Evolutionary conservation across 495 filamentous ascomycete species (phyloP).

Genomic region (Hapsidospora chrysogenum): DNA sequence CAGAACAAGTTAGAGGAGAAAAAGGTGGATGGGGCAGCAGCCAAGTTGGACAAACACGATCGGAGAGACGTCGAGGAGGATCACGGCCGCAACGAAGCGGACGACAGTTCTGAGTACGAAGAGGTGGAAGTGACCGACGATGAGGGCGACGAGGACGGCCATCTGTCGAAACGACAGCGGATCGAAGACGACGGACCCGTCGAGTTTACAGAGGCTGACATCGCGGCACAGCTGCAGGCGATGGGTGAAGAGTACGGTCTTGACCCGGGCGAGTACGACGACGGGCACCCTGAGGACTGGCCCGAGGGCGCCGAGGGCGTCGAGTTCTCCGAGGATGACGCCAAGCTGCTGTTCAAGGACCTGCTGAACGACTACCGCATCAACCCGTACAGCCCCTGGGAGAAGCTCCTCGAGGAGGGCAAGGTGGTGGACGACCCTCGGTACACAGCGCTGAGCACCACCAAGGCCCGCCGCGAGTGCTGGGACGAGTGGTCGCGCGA

Average conservation of each 20-base stretch:
- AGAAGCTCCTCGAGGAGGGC: constrained; percentile 68
- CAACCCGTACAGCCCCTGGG: constrained; percentile 86
- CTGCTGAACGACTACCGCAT: constrained; percentile 67
- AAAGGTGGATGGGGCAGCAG: not conserved
- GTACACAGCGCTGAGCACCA: constrained; percentile 68
- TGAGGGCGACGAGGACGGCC: constrained; percentile 32
- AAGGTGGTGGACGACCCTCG: constrained; percentile 69
- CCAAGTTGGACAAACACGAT: constrained; percentile 1
- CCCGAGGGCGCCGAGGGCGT: constrained; percentile 57
- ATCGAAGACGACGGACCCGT: constrained; percentile 45
- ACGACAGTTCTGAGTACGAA: constrained; percentile 52
- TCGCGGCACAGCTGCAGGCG: constrained; percentile 74
- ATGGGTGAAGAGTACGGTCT: constrained; percentile 69
- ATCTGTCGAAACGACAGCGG: constrained; percentile 47
- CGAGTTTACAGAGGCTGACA: constrained; percentile 92
- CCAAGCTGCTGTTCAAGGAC: constrained; percentile 64
- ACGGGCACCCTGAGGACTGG: constrained; percentile 43
- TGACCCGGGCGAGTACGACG: constrained; percentile 44
- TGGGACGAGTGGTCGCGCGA: constrained; percentile 70
- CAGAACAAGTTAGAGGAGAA: not conserved
- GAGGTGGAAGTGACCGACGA: constrained; percentile 78
- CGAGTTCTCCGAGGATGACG: constrained; percentile 49
- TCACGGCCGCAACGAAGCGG: constrained; percentile 3
- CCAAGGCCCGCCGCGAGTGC: constrained; percentile 61
- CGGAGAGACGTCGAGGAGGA: too few species aligned